Evolutionary conservation across 176 grass and related monocot species (phyloP).

Genomic region (Raddia guianensis): DNA sequence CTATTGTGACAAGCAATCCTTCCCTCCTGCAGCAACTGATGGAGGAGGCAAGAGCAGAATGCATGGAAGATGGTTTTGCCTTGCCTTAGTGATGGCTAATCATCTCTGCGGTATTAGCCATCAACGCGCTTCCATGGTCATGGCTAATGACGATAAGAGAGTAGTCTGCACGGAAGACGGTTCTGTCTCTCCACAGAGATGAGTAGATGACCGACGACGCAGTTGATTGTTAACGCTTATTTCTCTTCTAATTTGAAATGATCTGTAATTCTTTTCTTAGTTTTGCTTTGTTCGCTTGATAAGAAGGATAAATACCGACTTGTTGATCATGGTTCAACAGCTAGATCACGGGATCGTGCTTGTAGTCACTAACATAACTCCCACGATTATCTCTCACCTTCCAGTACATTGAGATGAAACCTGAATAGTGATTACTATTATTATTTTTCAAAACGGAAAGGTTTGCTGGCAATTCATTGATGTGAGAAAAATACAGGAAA

Average conservation of each 20-base stretch:
- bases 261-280: not conserved
- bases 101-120: not conserved
- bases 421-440: too few species aligned
- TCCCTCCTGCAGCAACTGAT: constrained; percentile 67
- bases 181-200: constrained; percentile 34
- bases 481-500: too few species aligned
- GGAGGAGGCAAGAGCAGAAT: constrained; percentile 67
- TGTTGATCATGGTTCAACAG: too few species aligned
- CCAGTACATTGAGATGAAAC: too few species aligned
- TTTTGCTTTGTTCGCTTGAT: not conserved
- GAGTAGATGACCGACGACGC: not conserved
- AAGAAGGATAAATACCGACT: too few species aligned
- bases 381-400: too few species aligned
- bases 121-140: constrained; percentile 27
- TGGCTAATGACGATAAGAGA: not conserved
- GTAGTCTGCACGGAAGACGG: constrained; percentile 34
- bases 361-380: too few species aligned
- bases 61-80: constrained; percentile 67
- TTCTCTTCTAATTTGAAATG: constrained; percentile 9
- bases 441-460: too few species aligned
- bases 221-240: not conserved
- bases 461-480: too few species aligned
- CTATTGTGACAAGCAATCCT: constrained; percentile 85
- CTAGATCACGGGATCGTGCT: too few species aligned
- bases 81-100: constrained; percentile 49